Base-by-base conservation (phyloP, 371 early-diverging fungal species). In the Apophysomyces ossiformis region DNA sequence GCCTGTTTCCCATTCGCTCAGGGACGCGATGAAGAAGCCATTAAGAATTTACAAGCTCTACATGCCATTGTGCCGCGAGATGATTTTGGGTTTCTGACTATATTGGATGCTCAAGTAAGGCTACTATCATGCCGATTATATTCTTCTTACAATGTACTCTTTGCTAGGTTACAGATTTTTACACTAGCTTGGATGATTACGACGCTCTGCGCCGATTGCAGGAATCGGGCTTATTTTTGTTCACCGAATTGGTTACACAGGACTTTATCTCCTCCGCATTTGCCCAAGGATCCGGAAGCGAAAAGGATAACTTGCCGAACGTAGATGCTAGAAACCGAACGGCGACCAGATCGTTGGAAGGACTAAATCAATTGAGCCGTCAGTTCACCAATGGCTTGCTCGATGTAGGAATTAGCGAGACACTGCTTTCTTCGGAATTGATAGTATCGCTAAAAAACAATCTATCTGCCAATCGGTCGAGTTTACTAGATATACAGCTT, bases 11-110 rank as follows among this genome's bases (percentile, higher is more conserved):
- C 32, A 26, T 26, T 26, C 32, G 2, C 1, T 26, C 32, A 81
- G 76, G 75, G 76, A 7, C 61, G 64, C 18, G 68, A 76, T 45
- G 83, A 82, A 62, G 37, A 36, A 13, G 83, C 78, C 0, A 75
- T 76, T 16, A 67, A 71, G n/a, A 43, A 64, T 2, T 54, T 79
- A 2, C 39, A 62, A 18, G 15, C 13, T 1, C 44, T 78, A 2
- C 71, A 63, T 7, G 36, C 57, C 1, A 36, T 56, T 15, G 26
- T 70, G 0, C 21, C 12, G 8, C 60, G 45, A 7, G 75, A 79
- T 56, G 67, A 63, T 26, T 69, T 62, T 58, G 78, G 71, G 0
- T 70, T 76, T 37, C n/a, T 79, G 7, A 21, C 59, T 44, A 78
- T 78, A 72, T 69, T 82, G 8, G 70, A 74, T 60, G 57, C 60